A percentile compares a stretch with the other conserved stretches of the same genome.
Evolutionary conservation across 352 stramenopile genomes (phyloP).

Genomic region (Aphanomyces cochlioides): DNA sequence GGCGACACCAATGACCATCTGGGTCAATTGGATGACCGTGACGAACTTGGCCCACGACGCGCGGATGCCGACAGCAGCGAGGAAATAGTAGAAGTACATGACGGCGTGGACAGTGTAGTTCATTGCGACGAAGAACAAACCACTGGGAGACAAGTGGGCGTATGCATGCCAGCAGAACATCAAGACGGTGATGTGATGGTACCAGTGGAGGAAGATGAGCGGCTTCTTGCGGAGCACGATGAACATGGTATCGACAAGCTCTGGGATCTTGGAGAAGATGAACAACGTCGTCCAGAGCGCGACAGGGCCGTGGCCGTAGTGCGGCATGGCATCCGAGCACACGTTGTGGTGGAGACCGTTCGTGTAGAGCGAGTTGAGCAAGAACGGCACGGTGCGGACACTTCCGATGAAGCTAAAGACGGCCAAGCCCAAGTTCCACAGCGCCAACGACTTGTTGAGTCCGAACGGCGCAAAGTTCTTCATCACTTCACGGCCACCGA

Average conservation of each 20-base stretch:
- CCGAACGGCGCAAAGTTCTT: constrained; percentile 73
- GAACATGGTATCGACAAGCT: constrained; percentile 96
- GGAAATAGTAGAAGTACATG: constrained; percentile 98
- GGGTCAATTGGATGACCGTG: constrained; percentile 85
- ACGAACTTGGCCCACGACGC: constrained; percentile 75
- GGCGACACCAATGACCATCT: constrained; percentile 72
- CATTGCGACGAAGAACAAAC: constrained; percentile 97
- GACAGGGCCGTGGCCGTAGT: constrained; percentile 67
- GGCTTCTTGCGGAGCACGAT: constrained; percentile 97
- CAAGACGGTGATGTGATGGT: constrained; percentile 97
- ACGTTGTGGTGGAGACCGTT: constrained; percentile 81
- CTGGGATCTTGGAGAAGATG: constrained; percentile 87
- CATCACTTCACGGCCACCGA: constrained; percentile 73
- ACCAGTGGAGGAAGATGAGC: constrained; percentile 98
- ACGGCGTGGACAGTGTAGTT: constrained; percentile 97
- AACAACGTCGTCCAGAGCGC: constrained; percentile 80
- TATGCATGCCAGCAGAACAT: constrained; percentile 98
- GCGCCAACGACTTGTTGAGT: constrained; percentile 55
- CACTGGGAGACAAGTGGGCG: constrained; percentile 84
- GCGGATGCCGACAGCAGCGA: constrained; percentile 78
- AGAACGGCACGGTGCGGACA: constrained; percentile 68
- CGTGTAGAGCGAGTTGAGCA: constrained; percentile 75
- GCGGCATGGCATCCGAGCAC: constrained; percentile 57
- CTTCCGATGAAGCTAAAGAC: constrained; percentile 79
- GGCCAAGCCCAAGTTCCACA: constrained; percentile 78